Evolutionary conservation across 495 filamentous ascomycete species (phyloP).

Genomic region (Aspergillus bertholletiae): DNA sequence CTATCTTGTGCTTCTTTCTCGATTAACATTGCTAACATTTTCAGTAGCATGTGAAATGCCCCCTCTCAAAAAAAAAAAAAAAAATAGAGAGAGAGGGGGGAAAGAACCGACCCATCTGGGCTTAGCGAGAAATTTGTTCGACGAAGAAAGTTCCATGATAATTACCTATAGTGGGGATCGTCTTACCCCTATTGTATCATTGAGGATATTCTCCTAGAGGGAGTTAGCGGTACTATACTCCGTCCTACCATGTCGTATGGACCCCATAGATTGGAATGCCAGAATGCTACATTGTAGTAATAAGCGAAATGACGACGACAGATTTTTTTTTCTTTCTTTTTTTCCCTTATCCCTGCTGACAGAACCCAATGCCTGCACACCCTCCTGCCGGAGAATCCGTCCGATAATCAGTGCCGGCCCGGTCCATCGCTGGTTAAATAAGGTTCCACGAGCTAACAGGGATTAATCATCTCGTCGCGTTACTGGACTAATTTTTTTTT

Average conservation of each 20-base stretch:
- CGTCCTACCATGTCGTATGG: background rate
- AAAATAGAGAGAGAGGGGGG: too few relatives aligned
- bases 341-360: background rate
- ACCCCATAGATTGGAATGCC: background rate
- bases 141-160: constrained; percentile 4
- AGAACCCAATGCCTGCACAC: background rate
- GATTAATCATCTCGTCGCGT: too few relatives aligned
- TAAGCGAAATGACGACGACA: background rate
- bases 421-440: constrained; percentile 16
- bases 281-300: background rate
- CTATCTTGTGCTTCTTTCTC: background rate
- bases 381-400: background rate
- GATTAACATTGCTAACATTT: too few relatives aligned
- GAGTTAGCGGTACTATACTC: background rate
- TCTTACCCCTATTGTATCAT: background rate
- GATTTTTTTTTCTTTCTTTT: background rate
- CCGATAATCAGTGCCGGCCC: constrained; percentile 13
- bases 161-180: background rate
- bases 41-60: too few relatives aligned
- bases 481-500: too few relatives aligned
- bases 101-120: background rate
- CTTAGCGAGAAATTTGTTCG: constrained; percentile 1
- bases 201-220: background rate
- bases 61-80: too few relatives aligned
- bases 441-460: constrained; percentile 17